Percentiles rank a stretch among this genome's conserved stretches.
phyloP scores from a whole-genome alignment of 495 filamentous ascomycete species.

The Podospora pseudocomata region DNA sequence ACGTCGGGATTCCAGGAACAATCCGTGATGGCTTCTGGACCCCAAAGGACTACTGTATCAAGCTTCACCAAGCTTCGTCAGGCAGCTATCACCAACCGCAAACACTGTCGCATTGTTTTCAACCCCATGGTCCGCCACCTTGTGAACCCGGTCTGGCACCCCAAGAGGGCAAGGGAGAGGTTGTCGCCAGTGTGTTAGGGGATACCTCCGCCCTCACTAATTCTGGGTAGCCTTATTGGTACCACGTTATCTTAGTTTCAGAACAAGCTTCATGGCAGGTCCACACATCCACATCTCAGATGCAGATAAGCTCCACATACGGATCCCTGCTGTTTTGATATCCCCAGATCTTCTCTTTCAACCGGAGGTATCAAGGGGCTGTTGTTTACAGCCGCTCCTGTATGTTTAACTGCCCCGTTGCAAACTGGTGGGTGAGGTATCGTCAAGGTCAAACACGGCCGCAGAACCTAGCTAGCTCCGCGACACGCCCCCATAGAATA shows the following conservation, averaged over 20 bases:
- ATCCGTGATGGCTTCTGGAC: not conserved
- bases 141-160: not conserved
- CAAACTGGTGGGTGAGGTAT: not conserved
- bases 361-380: not conserved
- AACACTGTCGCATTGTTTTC: not conserved
- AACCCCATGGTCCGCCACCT: not conserved
- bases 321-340: not conserved
- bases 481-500: no score
- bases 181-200: constrained; percentile 6
- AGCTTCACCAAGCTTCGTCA: not conserved
- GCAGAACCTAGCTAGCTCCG: no score
- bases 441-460: not conserved
- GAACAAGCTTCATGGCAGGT: constrained; percentile 5
- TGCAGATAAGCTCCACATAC: not conserved
- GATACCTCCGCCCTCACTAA: not conserved
- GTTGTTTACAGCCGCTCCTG: not conserved
- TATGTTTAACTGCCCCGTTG: not conserved
- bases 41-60: not conserved
- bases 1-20: not conserved
- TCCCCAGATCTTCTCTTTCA: not conserved
- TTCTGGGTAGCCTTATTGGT: not conserved
- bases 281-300: constrained; percentile 5
- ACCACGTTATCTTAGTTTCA: constrained; percentile 20
- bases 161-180: not conserved
- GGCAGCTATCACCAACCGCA: not conserved